These are phyloP conservation scores for Kewa caespitosa DNA, from an alignment of 179 eudicot genomes.

Conservation along the genomic window DNA sequence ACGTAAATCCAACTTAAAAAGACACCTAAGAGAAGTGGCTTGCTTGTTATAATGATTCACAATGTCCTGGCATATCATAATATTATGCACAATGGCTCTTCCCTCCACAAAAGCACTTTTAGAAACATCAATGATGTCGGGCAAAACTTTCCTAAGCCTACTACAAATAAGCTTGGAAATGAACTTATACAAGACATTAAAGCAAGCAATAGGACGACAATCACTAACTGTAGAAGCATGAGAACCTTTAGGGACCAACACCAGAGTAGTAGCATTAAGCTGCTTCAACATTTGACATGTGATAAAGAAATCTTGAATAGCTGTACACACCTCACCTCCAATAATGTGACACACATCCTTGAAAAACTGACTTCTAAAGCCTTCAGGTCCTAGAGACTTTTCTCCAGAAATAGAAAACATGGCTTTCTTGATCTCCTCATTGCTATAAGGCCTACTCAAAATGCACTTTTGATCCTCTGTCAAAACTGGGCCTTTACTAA, in stretches of 20 bases:
- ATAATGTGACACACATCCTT: slow-evolving; percentile 2
- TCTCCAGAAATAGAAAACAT: neutral
- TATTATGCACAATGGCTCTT: neutral
- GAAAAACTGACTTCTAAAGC: neutral
- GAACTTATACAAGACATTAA: neutral
- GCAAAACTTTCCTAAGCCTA: neutral
- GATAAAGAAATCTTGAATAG: neutral
- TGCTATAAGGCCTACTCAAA: neutral
- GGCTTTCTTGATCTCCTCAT: slow-evolving; percentile 1
- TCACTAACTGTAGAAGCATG: neutral
- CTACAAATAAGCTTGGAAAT: neutral
- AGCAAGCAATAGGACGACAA: neutral
- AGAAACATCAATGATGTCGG: neutral
- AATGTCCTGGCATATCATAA: neutral
- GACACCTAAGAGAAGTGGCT: neutral
- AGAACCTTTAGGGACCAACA: neutral
- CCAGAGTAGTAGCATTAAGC: neutral
- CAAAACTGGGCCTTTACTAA: neutral
- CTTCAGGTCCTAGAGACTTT: slow-evolving; percentile 14
- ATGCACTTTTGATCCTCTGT: no score
- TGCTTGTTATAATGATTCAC: neutral
- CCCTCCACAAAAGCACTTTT: neutral
- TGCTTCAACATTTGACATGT: neutral
- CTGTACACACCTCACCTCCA: neutral
- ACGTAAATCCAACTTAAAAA: neutral